Conservation (phyloP, 768 basidiomycete species). For the Cantharellus cinnabarinus region DNA sequence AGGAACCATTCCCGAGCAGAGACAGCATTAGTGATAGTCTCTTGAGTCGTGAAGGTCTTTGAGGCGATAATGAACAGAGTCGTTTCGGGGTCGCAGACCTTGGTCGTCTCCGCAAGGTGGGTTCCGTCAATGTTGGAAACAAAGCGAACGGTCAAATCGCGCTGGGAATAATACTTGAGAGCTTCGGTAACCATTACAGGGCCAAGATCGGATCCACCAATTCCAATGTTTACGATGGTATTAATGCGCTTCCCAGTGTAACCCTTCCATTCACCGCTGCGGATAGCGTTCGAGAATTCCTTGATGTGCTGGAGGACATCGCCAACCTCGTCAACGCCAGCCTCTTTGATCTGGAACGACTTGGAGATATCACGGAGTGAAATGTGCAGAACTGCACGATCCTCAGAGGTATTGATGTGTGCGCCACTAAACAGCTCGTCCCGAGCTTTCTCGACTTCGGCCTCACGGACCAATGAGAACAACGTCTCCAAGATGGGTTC, state of each 20-base stretch:
- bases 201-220: slow-evolving; percentile 93
- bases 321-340: slow-evolving; percentile 62
- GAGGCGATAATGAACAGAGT: slow-evolving; percentile 97
- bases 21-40: slow-evolving; percentile 97
- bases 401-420: slow-evolving; percentile 98
- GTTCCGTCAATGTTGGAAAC: slow-evolving; percentile 98
- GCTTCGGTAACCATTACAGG: slow-evolving; percentile 99
- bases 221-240: slow-evolving; percentile 95
- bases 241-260: slow-evolving; percentile 92
- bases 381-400: slow-evolving; percentile 87
- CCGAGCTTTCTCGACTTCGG: slow-evolving; percentile 60
- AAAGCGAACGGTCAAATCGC: slow-evolving; percentile 71
- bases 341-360: slow-evolving; percentile 62
- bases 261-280: slow-evolving; percentile 83
- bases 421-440: slow-evolving; percentile 90
- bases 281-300: slow-evolving; percentile 64
- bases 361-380: slow-evolving; percentile 54
- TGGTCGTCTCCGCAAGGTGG: slow-evolving; percentile 77
- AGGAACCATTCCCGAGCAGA: slow-evolving; percentile 93
- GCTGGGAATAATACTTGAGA: slow-evolving; percentile 78
- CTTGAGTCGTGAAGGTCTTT: slow-evolving; percentile 99
- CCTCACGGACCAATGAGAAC: slow-evolving; percentile 65
- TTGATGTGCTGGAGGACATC: slow-evolving; percentile 81
- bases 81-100: slow-evolving; percentile 65
- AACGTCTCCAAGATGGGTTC: slow-evolving; percentile 62